These are phyloP conservation scores for Naganishia onofrii DNA, from an alignment of 768 basidiomycete species.

Conservation along the genomic window DNA sequence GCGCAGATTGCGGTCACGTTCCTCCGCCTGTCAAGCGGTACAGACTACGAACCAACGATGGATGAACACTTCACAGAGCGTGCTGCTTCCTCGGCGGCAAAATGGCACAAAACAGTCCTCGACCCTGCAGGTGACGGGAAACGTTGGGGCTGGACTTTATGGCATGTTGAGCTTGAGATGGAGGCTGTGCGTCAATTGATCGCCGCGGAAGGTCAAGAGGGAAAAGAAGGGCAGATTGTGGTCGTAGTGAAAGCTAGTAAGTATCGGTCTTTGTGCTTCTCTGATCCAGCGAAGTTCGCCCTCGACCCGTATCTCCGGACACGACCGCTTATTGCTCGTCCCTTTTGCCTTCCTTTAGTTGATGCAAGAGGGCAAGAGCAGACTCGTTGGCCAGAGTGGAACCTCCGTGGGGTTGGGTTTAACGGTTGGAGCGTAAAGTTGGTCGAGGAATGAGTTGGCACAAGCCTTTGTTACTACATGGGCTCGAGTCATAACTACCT, in stretches of 20 bases:
- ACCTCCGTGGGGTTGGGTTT: constrained; percentile 25
- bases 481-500: no score
- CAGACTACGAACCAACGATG: constrained; percentile 56
- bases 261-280: neutral
- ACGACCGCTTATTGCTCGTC: neutral
- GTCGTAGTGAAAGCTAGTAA: constrained; percentile 25
- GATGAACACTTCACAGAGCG: constrained; percentile 58
- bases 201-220: neutral
- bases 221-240: neutral
- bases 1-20: constrained; percentile 42
- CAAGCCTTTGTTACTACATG: no score
- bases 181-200: constrained; percentile 25
- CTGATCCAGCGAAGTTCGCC: neutral
- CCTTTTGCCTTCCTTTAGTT: constrained; percentile 1
- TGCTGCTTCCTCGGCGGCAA: constrained; percentile 46
- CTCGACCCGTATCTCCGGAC: neutral
- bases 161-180: constrained; percentile 60
- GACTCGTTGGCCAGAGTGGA: constrained; percentile 28
- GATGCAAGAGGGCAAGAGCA: constrained; percentile 25
- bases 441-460: neutral
- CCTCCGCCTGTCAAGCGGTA: neutral
- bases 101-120: neutral
- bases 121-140: constrained; percentile 62
- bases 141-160: constrained; percentile 71
- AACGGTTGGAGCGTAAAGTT: constrained; percentile 26